Conservation (phyloP, 345 rosid genomes). For the Eutrema yunnanense region DNA sequence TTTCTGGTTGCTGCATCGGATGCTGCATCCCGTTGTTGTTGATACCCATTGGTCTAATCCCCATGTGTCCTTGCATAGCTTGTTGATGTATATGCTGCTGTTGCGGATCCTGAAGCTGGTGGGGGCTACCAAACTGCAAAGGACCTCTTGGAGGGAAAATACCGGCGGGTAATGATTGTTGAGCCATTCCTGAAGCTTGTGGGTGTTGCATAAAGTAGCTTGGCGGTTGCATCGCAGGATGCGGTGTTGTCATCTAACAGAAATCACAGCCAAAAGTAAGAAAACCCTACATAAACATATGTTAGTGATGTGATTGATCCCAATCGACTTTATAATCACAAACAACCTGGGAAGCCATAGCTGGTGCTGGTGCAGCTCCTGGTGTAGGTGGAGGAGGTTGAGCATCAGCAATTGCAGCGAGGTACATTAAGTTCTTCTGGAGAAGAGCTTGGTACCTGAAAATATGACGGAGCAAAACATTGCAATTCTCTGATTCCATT, state of each 20-base stretch:
- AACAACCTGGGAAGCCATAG: slow-evolving; percentile 76
- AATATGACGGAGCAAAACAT: not conserved
- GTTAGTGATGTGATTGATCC: not conserved
- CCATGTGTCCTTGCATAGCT: slow-evolving; percentile 79
- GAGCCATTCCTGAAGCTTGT: slow-evolving; percentile 47
- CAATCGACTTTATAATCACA: not conserved
- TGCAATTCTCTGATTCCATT: not conserved
- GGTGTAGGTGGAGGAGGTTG: slow-evolving; percentile 72
- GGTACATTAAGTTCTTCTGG: slow-evolving; percentile 93
- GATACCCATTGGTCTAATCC: slow-evolving; percentile 62
- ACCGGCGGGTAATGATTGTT: slow-evolving; percentile 54
- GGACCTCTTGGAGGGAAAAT: slow-evolving; percentile 62
- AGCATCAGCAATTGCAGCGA: slow-evolving; percentile 98
- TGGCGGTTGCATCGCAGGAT: slow-evolving; percentile 55
- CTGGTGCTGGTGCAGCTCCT: slow-evolving; percentile 19
- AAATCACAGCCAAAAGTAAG: slow-evolving; percentile 1
- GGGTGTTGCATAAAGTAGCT: slow-evolving; percentile 78
- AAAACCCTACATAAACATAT: not conserved
- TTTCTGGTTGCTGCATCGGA: slow-evolving; percentile 46
- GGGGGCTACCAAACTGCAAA: slow-evolving; percentile 58
- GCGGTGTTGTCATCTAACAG: slow-evolving; percentile 72
- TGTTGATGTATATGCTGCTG: slow-evolving; percentile 38
- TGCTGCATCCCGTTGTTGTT: slow-evolving; percentile 39
- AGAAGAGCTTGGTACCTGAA: slow-evolving; percentile 82
- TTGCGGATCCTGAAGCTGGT: slow-evolving; percentile 60